phyloP scores from a whole-genome alignment of 768 basidiomycete genomes.

The Lentinula lateritia region DNA sequence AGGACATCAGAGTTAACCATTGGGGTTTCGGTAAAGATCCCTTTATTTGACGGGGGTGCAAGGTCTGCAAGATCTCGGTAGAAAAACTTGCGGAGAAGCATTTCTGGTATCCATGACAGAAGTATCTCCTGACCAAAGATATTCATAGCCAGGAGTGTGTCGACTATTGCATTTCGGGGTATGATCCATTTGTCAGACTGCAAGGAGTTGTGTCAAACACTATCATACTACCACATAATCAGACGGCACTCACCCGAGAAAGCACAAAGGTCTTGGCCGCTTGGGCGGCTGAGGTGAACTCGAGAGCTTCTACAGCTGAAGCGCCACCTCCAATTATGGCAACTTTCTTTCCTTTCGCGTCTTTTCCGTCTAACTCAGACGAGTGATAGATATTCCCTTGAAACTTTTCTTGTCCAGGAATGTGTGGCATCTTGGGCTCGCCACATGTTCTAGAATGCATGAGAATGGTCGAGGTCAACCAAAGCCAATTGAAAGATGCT shows the following conservation, averaged over 20 bases:
- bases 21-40: constrained; percentile 44
- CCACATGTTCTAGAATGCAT: constrained; percentile 1
- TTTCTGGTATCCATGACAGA: constrained; percentile 43
- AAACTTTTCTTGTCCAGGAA: constrained; percentile 5
- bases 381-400: constrained; percentile 28
- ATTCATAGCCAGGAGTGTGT: constrained; percentile 41
- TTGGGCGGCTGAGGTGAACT: constrained; percentile 10
- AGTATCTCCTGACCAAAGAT: constrained; percentile 52
- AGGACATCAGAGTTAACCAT: constrained; percentile 51
- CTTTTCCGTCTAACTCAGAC: constrained; percentile 33
- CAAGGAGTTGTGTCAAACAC: not conserved
- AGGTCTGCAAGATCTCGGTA: constrained; percentile 41
- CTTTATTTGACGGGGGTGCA: constrained; percentile 27
- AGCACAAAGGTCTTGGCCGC: constrained; percentile 3
- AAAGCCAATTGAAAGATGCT: not conserved
- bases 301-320: constrained; percentile 31
- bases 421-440: constrained; percentile 2
- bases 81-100: constrained; percentile 34
- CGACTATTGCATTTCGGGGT: constrained; percentile 39
- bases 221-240: not conserved
- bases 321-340: constrained; percentile 35
- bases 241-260: not conserved
- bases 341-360: constrained; percentile 14
- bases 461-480: not conserved
- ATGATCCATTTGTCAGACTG: constrained; percentile 38